These are phyloP conservation scores for Creolimax fragrantissima DNA, from an alignment of 78 protist genomes.

Conservation along the genomic window DNA sequence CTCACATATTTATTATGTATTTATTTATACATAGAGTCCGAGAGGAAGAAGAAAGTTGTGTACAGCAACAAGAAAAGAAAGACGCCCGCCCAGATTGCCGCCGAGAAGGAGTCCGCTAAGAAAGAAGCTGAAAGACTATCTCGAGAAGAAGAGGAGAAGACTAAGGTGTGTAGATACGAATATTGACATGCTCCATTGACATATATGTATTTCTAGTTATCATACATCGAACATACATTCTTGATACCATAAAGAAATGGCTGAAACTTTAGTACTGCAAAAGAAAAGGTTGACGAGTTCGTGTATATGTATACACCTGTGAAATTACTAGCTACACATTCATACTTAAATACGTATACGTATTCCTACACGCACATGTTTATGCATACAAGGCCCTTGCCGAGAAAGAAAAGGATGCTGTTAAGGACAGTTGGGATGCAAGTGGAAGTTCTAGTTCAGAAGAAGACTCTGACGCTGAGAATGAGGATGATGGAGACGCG, in stretches of 20 bases:
- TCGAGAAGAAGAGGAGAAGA: constrained; percentile 11
- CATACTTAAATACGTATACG: too few species aligned
- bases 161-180: not conserved
- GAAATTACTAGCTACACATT: too few species aligned
- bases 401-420: not conserved
- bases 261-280: too few species aligned
- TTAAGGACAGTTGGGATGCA: not conserved
- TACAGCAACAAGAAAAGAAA: constrained; percentile 9
- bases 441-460: not conserved
- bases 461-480: not conserved
- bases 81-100: not conserved
- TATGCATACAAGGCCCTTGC: too few species aligned
- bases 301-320: too few species aligned
- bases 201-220: too few species aligned
- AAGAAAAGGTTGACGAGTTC: too few species aligned
- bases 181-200: too few species aligned
- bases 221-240: too few species aligned
- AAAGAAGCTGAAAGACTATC: not conserved
- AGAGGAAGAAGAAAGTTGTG: not conserved
- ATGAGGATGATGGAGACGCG: not conserved
- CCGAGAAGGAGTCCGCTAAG: not conserved
- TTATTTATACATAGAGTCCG: not conserved
- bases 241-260: too few species aligned
- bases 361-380: too few species aligned
- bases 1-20: not conserved